phyloP scores from a whole-genome alignment of 352 stramenopile genomes.

The Phytophthora nicotianae region DNA sequence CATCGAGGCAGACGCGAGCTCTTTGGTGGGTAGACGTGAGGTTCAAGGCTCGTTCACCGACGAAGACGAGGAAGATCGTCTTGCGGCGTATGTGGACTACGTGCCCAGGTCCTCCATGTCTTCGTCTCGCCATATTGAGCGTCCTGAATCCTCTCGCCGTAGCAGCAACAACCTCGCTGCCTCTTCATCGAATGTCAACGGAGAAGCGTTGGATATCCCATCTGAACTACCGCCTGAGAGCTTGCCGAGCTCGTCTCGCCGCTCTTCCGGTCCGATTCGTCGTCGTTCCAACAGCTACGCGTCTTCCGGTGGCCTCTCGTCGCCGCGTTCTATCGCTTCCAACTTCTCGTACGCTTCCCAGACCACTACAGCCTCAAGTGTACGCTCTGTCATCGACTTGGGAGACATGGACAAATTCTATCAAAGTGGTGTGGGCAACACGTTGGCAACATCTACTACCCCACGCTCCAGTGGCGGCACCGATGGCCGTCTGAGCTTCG shows the following conservation, averaged over 20 bases:
- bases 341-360: slow-evolving; percentile 82
- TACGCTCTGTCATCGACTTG: slow-evolving; percentile 71
- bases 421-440: slow-evolving; percentile 40
- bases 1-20: slow-evolving; percentile 76
- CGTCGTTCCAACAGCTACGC: slow-evolving; percentile 69
- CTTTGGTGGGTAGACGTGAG: slow-evolving; percentile 68
- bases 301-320: slow-evolving; percentile 58
- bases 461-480: slow-evolving; percentile 43
- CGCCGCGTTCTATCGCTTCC: slow-evolving; percentile 68
- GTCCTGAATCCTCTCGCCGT: slow-evolving; percentile 23
- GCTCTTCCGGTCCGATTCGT: slow-evolving; percentile 34
- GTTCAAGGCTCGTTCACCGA: slow-evolving; percentile 62
- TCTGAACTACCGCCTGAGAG: slow-evolving; percentile 24
- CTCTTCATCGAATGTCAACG: slow-evolving; percentile 22
- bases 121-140: slow-evolving; percentile 41
- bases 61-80: slow-evolving; percentile 48
- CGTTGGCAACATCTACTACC: slow-evolving; percentile 33
- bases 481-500: slow-evolving; percentile 55
- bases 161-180: slow-evolving; percentile 28
- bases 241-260: slow-evolving; percentile 20
- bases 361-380: slow-evolving; percentile 69
- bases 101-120: slow-evolving; percentile 49
- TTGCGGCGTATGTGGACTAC: slow-evolving; percentile 69
- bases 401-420: slow-evolving; percentile 87
- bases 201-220: slow-evolving; percentile 20